Conservation (phyloP, 2,329 filamentous ascomycete genomes). For the Diaporthe ilicicola region DNA sequence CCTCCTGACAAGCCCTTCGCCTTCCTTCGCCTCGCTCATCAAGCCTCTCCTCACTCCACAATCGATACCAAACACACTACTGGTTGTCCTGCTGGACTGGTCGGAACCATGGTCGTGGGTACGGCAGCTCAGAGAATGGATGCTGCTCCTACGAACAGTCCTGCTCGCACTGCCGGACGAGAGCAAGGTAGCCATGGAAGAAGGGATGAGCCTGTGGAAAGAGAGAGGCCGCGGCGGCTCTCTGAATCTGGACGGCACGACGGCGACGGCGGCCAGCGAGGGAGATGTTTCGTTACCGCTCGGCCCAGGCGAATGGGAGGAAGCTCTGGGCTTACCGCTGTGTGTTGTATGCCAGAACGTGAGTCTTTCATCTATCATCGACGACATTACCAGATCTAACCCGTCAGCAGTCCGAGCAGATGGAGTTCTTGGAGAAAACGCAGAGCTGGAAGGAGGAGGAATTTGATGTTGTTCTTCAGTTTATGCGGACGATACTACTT, state of each 20-base stretch:
- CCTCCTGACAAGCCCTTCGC: constrained; percentile 84
- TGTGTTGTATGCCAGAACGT: constrained; percentile 98
- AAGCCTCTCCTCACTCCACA: constrained; percentile 84
- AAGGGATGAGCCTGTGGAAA: constrained; percentile 82
- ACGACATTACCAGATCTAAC: constrained; percentile 35
- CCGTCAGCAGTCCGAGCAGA: constrained; percentile 75
- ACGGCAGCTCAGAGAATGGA: constrained; percentile 87
- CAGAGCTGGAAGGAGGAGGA: constrained; percentile 95
- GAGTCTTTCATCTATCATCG: constrained; percentile 43
- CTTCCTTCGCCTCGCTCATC: constrained; percentile 82
- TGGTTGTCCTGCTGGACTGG: constrained; percentile 96
- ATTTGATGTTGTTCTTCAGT: constrained; percentile 95
- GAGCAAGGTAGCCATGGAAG: constrained; percentile 85
- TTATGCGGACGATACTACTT: constrained; percentile 86
- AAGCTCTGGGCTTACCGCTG: constrained; percentile 84
- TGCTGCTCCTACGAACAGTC: constrained; percentile 81
- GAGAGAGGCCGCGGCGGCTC: constrained; percentile 75
- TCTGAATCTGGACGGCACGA: constrained; percentile 69
- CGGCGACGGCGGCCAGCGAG: constrained; percentile 66
- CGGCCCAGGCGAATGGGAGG: constrained; percentile 92
- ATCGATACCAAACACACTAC: constrained; percentile 84
- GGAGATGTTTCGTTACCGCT: constrained; percentile 77
- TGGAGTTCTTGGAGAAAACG: constrained; percentile 88
- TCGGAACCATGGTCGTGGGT: constrained; percentile 93
- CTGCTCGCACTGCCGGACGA: constrained; percentile 77